A percentile compares a stretch with the other conserved stretches of the same genome.
phyloP scores from a whole-genome alignment of 768 basidiomycete genomes.

The Lentinula boryana region DNA sequence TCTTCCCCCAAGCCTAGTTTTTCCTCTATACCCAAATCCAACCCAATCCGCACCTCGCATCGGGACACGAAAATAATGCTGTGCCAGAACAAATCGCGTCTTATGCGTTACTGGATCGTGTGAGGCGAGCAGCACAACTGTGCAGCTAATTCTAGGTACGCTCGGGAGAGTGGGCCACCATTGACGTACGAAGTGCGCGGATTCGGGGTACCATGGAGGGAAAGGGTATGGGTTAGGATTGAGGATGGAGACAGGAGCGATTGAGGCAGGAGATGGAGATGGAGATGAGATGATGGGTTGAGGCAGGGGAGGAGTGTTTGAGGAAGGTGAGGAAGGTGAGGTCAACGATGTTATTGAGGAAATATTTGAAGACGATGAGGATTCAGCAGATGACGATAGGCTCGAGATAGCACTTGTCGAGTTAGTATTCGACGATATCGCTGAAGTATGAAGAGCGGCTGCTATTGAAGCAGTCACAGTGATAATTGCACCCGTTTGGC shows the following conservation, averaged over 20 bases:
- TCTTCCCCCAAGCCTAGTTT: neutral
- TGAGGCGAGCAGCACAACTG: slow-evolving; percentile 60
- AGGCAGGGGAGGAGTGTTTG: neutral
- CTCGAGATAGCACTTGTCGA: neutral
- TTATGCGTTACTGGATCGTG: slow-evolving; percentile 57
- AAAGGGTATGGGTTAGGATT: slow-evolving; percentile 57
- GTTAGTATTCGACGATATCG: neutral
- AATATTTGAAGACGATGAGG: neutral
- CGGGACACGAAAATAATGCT: slow-evolving; percentile 73
- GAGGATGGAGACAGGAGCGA: neutral
- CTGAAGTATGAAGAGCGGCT: neutral
- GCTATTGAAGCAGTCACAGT: neutral
- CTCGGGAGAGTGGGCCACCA: slow-evolving; percentile 71
- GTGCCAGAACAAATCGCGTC: slow-evolving; percentile 60
- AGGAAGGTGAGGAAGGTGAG: neutral
- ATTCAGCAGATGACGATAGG: neutral
- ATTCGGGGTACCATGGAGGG: slow-evolving; percentile 67
- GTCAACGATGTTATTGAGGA: slow-evolving; percentile 2
- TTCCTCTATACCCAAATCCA: neutral
- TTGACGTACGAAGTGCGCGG: slow-evolving; percentile 72
- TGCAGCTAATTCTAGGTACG: slow-evolving; percentile 65
- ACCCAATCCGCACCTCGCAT: slow-evolving; percentile 21
- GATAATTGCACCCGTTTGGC: neutral
- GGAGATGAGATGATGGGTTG: neutral
- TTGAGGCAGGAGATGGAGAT: neutral